Evolutionary conservation across 257 asterid genomes (phyloP).

Genomic region (Przewalskia tangutica): DNA sequence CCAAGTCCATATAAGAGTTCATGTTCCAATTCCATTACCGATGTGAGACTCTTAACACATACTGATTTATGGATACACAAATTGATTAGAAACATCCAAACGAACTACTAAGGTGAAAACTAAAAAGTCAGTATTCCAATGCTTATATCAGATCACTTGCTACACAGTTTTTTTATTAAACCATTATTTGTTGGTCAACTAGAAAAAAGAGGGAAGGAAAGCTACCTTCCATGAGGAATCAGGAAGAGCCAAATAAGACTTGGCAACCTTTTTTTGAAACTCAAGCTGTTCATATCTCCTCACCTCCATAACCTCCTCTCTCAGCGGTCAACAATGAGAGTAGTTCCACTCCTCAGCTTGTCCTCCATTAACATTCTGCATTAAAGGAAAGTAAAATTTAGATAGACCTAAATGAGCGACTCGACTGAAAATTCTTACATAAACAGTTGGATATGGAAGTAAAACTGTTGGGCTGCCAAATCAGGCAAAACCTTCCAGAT

Average conservation of each 20-base stretch:
- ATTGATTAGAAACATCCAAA: background rate
- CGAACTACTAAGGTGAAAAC: background rate
- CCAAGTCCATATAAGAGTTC: too few relatives aligned
- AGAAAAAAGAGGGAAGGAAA: background rate
- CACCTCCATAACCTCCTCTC: constrained; percentile 95
- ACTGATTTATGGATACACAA: background rate
- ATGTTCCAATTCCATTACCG: too few relatives aligned
- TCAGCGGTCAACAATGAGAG: constrained; percentile 78
- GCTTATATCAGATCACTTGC: background rate
- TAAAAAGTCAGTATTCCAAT: background rate
- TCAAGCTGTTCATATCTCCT: constrained; percentile 90
- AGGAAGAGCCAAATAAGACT: constrained; percentile 37
- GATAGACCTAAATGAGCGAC: background rate
- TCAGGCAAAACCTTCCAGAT: background rate
- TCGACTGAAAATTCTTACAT: background rate
- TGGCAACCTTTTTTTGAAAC: constrained; percentile 75
- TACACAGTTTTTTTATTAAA: background rate
- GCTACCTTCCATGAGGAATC: constrained; percentile 87
- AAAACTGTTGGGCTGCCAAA: background rate
- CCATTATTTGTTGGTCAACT: background rate
- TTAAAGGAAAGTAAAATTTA: background rate
- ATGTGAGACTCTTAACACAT: too few relatives aligned
- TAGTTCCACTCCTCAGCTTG: constrained; percentile 67
- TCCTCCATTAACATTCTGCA: constrained; percentile 42
- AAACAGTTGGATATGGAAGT: background rate